These are phyloP conservation scores for Talaromyces sp. DNA, from an alignment of 2,329 filamentous ascomycete genomes.

Conservation along the genomic window DNA sequence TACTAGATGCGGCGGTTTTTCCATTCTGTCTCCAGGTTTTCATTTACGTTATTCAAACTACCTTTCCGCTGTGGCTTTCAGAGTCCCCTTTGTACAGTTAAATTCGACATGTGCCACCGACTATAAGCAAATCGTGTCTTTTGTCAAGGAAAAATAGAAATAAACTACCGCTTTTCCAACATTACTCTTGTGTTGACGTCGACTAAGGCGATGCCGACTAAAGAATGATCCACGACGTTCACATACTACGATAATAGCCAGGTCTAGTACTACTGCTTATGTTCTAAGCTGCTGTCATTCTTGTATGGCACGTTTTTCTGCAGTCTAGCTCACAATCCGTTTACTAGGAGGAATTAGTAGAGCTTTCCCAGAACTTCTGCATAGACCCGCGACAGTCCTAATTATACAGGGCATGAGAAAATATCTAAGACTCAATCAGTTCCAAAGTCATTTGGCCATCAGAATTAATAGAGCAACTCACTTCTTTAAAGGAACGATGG, in stretches of 20 bases:
- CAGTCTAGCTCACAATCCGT: not conserved
- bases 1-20: slow-evolving; percentile 27
- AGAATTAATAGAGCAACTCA: no score
- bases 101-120: not conserved
- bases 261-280: not conserved
- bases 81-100: slow-evolving; percentile 13
- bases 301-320: not conserved
- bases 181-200: not conserved
- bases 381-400: not conserved
- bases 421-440: not conserved
- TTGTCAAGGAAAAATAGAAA: slow-evolving; percentile 1
- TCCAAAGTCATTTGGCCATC: no score
- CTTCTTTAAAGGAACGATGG: not conserved
- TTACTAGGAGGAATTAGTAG: not conserved
- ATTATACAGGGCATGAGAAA: not conserved
- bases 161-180: not conserved
- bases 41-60: slow-evolving; percentile 13
- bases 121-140: not conserved
- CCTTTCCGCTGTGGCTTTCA: slow-evolving; percentile 5
- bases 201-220: not conserved
- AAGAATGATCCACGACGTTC: not conserved
- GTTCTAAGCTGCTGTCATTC: not conserved
- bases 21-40: slow-evolving; percentile 7
- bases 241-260: not conserved
- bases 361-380: not conserved